These are phyloP conservation scores for Pestalotiopsis sp. DNA, from an alignment of 2,329 filamentous ascomycete genomes.

Conservation along the genomic window DNA sequence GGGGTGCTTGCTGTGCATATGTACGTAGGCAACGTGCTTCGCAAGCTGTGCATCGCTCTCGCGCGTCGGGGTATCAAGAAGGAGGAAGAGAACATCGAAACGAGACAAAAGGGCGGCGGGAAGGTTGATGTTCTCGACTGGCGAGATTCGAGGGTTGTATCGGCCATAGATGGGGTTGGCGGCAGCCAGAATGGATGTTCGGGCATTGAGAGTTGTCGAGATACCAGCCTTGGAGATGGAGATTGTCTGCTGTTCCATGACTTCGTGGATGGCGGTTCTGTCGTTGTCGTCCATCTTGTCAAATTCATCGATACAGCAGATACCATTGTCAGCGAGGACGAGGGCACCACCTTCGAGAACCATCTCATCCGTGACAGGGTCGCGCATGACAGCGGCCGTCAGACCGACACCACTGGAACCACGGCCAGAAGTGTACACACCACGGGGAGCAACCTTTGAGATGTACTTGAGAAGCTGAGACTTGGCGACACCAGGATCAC, in stretches of 20 bases:
- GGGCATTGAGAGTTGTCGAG: constrained; percentile 83
- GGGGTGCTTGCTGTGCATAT: constrained; percentile 95
- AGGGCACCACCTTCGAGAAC: constrained; percentile 80
- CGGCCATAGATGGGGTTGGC: constrained; percentile 97
- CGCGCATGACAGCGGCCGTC: constrained; percentile 81
- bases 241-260: constrained; percentile 88
- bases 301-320: constrained; percentile 86
- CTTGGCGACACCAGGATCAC: constrained; percentile 98
- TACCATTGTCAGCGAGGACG: constrained; percentile 79
- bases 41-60: constrained; percentile 92
- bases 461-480: constrained; percentile 98
- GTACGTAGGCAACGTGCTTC: constrained; percentile 92
- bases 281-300: constrained; percentile 90
- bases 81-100: constrained; percentile 96
- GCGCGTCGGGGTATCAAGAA: constrained; percentile 89
- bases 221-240: constrained; percentile 78
- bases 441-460: constrained; percentile 93
- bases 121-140: constrained; percentile 98
- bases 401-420: constrained; percentile 82
- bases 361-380: constrained; percentile 84
- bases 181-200: constrained; percentile 92
- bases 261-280: constrained; percentile 82
- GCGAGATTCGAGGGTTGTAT: constrained; percentile 96
- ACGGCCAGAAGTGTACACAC: constrained; percentile 81
- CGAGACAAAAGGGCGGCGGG: constrained; percentile 95